These are phyloP conservation scores for Rhodamnia argentea DNA, from an alignment of 345 rosid species.

Conservation along the genomic window DNA sequence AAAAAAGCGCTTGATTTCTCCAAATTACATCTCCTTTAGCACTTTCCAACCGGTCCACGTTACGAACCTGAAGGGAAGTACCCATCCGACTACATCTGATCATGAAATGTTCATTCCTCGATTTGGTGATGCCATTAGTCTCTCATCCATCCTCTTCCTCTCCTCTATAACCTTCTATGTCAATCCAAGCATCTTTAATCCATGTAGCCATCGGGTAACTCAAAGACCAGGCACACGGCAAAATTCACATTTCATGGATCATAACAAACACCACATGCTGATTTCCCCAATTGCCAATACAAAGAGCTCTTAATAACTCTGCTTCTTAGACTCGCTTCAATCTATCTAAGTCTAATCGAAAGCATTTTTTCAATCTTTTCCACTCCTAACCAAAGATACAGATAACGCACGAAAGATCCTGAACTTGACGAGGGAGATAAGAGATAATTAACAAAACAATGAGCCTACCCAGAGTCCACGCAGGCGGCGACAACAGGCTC, in stretches of 20 bases:
- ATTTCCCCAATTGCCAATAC: neutral
- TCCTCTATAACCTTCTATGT: neutral
- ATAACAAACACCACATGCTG: neutral
- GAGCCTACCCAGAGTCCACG: conserved; percentile 48
- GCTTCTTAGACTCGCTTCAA: neutral
- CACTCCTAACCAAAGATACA: neutral
- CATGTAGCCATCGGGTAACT: neutral
- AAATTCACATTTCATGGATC: neutral
- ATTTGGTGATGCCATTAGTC: neutral
- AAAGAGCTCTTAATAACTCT: neutral
- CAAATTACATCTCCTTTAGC: neutral
- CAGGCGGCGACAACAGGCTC: conserved; percentile 83
- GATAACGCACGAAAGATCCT: neutral
- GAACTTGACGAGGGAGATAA: neutral
- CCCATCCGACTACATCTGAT: neutral
- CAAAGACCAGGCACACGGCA: neutral
- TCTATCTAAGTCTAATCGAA: neutral
- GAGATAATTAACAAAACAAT: neutral
- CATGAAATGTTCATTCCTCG: neutral
- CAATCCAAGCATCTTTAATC: neutral
- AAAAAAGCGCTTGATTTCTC: neutral
- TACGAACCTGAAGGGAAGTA: neutral
- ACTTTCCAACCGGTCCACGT: neutral
- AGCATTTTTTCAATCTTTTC: neutral
- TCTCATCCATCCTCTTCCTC: neutral